Evolutionary conservation across 1,284 basidiomycete genomes (phyloP).

Genomic region (Papiliotrema nemorosa): DNA sequence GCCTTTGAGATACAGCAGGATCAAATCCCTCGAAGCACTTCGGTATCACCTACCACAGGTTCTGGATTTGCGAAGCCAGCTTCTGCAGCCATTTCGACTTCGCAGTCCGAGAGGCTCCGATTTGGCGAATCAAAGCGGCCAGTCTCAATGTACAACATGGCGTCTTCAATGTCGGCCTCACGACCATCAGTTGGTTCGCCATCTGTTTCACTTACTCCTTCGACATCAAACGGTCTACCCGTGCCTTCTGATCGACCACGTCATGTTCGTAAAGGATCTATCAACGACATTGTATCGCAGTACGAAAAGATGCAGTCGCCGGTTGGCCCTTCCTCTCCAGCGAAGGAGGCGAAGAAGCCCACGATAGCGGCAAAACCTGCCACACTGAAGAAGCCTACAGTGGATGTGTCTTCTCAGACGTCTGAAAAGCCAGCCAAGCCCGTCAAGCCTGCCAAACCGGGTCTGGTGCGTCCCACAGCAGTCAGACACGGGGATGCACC

Average conservation of each 20-base stretch:
- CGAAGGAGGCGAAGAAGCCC: conserved; percentile 20
- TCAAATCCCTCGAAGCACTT: neutral
- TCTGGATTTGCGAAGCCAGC: neutral
- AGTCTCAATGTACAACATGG: conserved; percentile 2
- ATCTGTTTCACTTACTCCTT: neutral
- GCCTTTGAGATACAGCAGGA: conserved; percentile 1
- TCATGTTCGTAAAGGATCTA: conserved; percentile 38
- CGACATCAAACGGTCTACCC: neutral
- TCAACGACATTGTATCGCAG: conserved; percentile 42
- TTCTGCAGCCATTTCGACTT: neutral
- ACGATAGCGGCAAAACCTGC: conserved; percentile 22
- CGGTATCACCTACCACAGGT: neutral
- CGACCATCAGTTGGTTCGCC: neutral
- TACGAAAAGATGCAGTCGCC: conserved; percentile 34
- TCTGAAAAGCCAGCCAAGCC: neutral
- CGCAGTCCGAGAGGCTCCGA: neutral
- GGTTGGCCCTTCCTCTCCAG: neutral
- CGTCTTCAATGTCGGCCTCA: neutral
- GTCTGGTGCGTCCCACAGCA: conserved; percentile 11
- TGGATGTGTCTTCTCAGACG: conserved; percentile 6
- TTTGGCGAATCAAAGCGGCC: neutral
- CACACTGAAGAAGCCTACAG: conserved; percentile 18
- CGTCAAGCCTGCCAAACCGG: conserved; percentile 1
- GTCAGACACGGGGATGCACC: conserved; percentile 17
- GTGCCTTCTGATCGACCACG: conserved; percentile 9